A percentile compares a stretch with the other conserved stretches of the same genome.
phyloP scores from a whole-genome alignment of 371 early-diverging fungal species.

The Globomyces sp. region DNA sequence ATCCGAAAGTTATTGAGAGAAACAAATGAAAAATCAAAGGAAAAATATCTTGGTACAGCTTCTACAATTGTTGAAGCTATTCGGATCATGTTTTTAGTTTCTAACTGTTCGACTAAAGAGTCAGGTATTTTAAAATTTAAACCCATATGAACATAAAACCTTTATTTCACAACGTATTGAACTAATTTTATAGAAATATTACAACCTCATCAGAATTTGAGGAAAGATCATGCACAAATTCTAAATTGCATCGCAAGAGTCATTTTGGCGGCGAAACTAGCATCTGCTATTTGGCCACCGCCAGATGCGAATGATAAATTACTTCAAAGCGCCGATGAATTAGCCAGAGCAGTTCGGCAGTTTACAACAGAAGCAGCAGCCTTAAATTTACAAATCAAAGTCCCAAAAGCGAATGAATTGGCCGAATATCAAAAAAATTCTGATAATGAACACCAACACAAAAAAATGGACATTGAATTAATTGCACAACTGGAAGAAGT shows the following conservation, averaged over 20 bases:
- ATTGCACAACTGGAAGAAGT: constrained; percentile 6
- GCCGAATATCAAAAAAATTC: constrained; percentile 4
- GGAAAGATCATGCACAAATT: constrained; percentile 68
- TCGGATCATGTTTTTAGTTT: constrained; percentile 63
- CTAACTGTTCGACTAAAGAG: constrained; percentile 38
- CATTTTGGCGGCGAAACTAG: constrained; percentile 76
- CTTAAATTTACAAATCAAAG: constrained; percentile 2
- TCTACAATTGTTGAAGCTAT: constrained; percentile 74
- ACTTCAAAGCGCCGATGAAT: constrained; percentile 56
- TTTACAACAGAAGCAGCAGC: constrained; percentile 42
- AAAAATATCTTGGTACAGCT: constrained; percentile 35
- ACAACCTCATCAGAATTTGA: constrained; percentile 29
- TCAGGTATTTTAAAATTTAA: constrained; percentile 24
- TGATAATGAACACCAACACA: constrained; percentile 1
- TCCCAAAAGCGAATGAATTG: not conserved
- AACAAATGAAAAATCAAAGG: constrained; percentile 50
- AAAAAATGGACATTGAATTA: not conserved
- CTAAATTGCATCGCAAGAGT: constrained; percentile 77
- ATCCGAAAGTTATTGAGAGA: constrained; percentile 60
- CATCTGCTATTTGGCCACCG: constrained; percentile 77
- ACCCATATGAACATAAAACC: not conserved
- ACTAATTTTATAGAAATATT: no score
- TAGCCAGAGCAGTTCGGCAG: constrained; percentile 69
- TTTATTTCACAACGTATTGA: no score
- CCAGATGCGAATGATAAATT: constrained; percentile 55